Conservation (phyloP, 192 early-diverging fungal genomes). For the Backusella luteola region DNA sequence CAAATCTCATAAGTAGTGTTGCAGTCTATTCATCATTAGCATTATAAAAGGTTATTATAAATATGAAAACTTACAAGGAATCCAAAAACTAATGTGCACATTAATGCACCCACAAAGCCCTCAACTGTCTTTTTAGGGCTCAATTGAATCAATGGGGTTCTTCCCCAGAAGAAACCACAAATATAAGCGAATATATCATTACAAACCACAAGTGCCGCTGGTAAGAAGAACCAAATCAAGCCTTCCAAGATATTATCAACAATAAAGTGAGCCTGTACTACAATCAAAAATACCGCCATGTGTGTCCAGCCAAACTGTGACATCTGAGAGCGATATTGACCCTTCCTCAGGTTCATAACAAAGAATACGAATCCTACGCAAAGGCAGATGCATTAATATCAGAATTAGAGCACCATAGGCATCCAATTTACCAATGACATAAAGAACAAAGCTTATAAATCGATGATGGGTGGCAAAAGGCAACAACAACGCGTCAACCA, state of each 20-base stretch:
- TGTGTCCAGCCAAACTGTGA: constrained; percentile 97
- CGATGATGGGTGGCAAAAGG: constrained; percentile 90
- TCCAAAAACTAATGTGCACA: constrained; percentile 86
- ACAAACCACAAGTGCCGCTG: constrained; percentile 83
- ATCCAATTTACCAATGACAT: constrained; percentile 66
- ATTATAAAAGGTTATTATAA: neutral
- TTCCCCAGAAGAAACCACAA: constrained; percentile 94
- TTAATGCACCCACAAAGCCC: constrained; percentile 89
- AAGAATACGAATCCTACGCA: constrained; percentile 81
- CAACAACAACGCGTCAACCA: constrained; percentile 82
- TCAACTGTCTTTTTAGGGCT: constrained; percentile 99
- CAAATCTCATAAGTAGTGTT: constrained; percentile 48
- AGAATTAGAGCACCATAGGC: neutral
- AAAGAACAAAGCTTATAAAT: constrained; percentile 91
- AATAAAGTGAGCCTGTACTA: constrained; percentile 93
- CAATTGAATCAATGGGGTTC: constrained; percentile 87
- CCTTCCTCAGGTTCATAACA: constrained; percentile 90
- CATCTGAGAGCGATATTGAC: constrained; percentile 94
- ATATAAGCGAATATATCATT: constrained; percentile 97
- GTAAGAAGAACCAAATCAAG: constrained; percentile 95
- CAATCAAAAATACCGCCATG: constrained; percentile 91
- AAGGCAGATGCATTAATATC: neutral
- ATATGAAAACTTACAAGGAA: constrained; percentile 56
- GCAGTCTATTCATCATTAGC: constrained; percentile 31
- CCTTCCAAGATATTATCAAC: constrained; percentile 98